Evolutionary conservation across 2,329 filamentous ascomycete species (phyloP).

Genomic region (Phialophora macrospora): DNA sequence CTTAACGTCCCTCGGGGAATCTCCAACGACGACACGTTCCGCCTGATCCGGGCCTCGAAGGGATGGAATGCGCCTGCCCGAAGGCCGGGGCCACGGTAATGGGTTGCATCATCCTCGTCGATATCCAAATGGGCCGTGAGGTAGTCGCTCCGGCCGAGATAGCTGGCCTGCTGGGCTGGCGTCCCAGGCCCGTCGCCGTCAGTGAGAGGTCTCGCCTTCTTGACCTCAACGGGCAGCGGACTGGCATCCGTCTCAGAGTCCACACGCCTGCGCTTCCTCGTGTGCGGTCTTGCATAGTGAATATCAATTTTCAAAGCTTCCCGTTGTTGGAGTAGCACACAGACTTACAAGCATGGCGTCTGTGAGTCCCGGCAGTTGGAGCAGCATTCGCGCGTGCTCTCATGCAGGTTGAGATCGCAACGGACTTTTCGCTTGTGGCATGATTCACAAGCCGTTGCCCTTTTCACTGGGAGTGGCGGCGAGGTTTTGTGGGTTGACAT

Average conservation of each 20-base stretch:
- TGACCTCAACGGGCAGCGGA: neutral
- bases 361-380: constrained; percentile 21
- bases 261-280: constrained; percentile 16
- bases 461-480: neutral
- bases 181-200: constrained; percentile 8
- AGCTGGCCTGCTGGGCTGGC: constrained; percentile 33
- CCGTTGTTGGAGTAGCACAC: neutral
- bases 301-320: neutral
- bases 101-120: constrained; percentile 41
- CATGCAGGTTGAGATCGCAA: constrained; percentile 18
- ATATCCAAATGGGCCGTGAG: constrained; percentile 41
- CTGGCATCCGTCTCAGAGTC: neutral
- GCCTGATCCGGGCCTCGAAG: constrained; percentile 41
- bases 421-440: constrained; percentile 23
- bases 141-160: constrained; percentile 43
- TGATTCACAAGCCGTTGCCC: constrained; percentile 11
- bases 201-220: neutral
- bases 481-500: neutral
- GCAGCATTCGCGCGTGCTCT: constrained; percentile 18
- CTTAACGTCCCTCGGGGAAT: constrained; percentile 41
- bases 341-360: constrained; percentile 15
- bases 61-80: constrained; percentile 30
- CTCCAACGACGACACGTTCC: constrained; percentile 41
- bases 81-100: constrained; percentile 32
- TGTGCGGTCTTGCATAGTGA: constrained; percentile 12